Base-by-base conservation (phyloP, 1,284 basidiomycete genomes). In the Boletus nobilissimus region DNA sequence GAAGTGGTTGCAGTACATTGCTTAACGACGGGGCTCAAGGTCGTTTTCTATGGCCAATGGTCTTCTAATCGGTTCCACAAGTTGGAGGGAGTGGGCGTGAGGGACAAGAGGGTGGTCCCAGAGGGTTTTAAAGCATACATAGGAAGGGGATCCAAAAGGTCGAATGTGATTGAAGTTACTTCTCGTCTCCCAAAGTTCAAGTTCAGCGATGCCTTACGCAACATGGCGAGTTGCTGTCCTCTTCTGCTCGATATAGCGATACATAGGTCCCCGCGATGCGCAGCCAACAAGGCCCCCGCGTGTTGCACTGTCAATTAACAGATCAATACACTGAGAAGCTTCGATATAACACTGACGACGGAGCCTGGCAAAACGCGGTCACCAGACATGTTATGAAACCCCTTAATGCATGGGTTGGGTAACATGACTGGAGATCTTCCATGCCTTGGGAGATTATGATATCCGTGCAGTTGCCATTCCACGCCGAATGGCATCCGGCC, bases 1-100 rank as follows among this genome's bases (percentile, higher is more conserved):
- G 40, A 22, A 32, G 57, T 46, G 24, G 54, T 57, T n/a, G 57
- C 39, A 2, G 62, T 9, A 69, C 82, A 83, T n/a, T 83, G n/a
- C 3, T 72, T 4, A 18, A 54, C 24, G 57, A 46, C 26, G 19
- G 46, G 34, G 60, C 22, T 8, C n/a, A 57, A 32, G 32, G 26
- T 70, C 6, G 24, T 66, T 72, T 70, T 67, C n/a, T n/a, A 62
- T 2, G 39, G 46, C 5, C 2, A 46, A n/a, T 2, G 16, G 40
- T n/a, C 16, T 5, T 34, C 29, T 40, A 40, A 40, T 39, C 3
- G 62, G 48, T 54, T 48, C 63, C 19, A 48, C 57, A n/a, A 36
- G 29, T 38, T 9, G 43, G 32, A 36, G 62, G 43, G 34, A 38
- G 51, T 10, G 34, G 46, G n/a, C 0, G 40, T 36, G 64, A 67